Evolutionary conservation across 495 filamentous ascomycete genomes (phyloP), one percentile per base, ranked within the genome.

Genomic region (Daldinia vernicosa): DNA sequence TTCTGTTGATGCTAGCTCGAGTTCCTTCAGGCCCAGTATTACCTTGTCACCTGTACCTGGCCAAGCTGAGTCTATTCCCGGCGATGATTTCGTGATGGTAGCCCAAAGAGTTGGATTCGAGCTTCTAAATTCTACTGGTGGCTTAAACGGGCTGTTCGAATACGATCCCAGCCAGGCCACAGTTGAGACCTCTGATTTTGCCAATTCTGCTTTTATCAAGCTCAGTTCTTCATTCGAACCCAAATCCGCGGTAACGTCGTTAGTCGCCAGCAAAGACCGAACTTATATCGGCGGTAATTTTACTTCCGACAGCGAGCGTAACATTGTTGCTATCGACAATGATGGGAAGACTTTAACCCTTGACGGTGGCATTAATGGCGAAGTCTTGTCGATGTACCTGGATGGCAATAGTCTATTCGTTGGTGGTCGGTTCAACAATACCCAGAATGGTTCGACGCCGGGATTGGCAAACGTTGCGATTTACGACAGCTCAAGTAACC

Each of bases 81-180:
- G 65, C 14, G 58, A 72, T 9, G 86, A 89, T 55, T 84, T 94
- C 75, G 89, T 89, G 12, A 81, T 98, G 68, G 95, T 98, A 6
- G 95, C 95, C 7, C 94, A 95, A 67, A 86, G 90, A 50, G 89
- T 98, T 19, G 86, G 89, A 19, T 97, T 98, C 78, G 86, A 88
- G 28, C 80, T 94, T 27, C 83, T 91, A 30, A 85, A 85, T 33
- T 89, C 89, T 30, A 89, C 87, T 39, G 89, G 88, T 70, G 90
- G 90, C 26, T 78, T 99, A 61, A 98, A 98, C 75, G 94, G 94
- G 12, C 79, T 99, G 3, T 99, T 93, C 78, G 95, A 99, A 66
- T 98, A 90, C 76, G 85, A 95, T 63, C 93, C 93, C 0, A 85
- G 81, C 27, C 77, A 87, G 52, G 83, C 84, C 11, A 82, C 80